These are phyloP conservation scores for Voacanga thouarsii DNA, from an alignment of 257 asterid species.

Conservation along the genomic window DNA sequence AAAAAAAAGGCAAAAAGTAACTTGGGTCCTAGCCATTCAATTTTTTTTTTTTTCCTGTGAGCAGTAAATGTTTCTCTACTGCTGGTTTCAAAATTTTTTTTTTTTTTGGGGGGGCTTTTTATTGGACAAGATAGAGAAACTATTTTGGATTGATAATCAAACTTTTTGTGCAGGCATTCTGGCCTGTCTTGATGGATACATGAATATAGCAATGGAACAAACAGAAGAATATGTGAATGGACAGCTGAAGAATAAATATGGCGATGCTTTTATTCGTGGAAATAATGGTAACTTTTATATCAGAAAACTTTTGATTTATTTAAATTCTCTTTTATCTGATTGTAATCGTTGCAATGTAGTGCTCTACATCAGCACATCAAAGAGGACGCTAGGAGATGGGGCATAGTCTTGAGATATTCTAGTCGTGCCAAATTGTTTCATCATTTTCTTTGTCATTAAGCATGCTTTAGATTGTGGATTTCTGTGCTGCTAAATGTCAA, in stretches of 20 bases:
- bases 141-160: not conserved
- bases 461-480: not conserved
- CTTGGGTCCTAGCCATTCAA: not conserved
- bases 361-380: constrained; percentile 92
- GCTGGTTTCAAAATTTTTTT: not conserved
- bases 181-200: constrained; percentile 95
- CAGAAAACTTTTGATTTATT: not conserved
- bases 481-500: not conserved
- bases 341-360: constrained; percentile 46
- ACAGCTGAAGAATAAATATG: constrained; percentile 90
- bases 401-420: constrained; percentile 37
- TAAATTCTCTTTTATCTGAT: not conserved
- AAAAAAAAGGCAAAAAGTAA: not conserved
- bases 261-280: constrained; percentile 97
- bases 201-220: constrained; percentile 99
- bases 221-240: constrained; percentile 98
- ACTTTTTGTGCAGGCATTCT: constrained; percentile 56
- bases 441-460: not conserved
- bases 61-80: not conserved
- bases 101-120: too few species aligned
- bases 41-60: not conserved
- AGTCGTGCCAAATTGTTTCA: not conserved
- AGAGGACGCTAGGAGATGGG: constrained; percentile 81
- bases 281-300: constrained; percentile 63
- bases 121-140: not conserved